Conservation (phyloP, 1,139 yeast species). For the Yamadazyma triangularis region DNA sequence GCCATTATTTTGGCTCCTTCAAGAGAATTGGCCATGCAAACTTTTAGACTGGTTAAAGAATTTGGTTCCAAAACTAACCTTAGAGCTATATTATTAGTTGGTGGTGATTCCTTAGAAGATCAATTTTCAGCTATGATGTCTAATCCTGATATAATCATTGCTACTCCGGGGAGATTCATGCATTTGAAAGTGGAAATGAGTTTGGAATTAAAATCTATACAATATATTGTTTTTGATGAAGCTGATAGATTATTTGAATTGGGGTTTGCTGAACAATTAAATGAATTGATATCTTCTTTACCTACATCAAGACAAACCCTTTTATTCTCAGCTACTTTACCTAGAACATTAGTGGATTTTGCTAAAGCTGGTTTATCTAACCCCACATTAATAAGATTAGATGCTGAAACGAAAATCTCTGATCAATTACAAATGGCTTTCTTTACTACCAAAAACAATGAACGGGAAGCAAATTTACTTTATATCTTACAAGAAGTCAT, state of each 20-base stretch:
- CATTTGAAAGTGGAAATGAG: conserved; percentile 96
- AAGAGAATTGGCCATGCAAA: conserved; percentile 91
- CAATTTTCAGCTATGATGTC: conserved; percentile 91
- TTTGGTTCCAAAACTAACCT: conserved; percentile 82
- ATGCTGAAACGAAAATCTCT: conserved; percentile 85
- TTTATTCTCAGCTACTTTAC: conserved; percentile 92
- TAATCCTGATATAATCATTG: conserved; percentile 91
- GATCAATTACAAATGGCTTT: conserved; percentile 91
- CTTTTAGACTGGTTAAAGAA: conserved; percentile 83
- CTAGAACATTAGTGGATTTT: conserved; percentile 86
- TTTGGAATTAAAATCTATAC: conserved; percentile 74
- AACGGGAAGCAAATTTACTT: conserved; percentile 84
- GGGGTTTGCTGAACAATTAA: conserved; percentile 94
- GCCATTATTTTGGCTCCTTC: conserved; percentile 87
- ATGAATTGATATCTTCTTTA: conserved; percentile 78
- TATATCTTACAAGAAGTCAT: conserved; percentile 77
- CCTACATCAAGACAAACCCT: conserved; percentile 84
- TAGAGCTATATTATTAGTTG: conserved; percentile 76
- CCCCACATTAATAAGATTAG: conserved; percentile 88
- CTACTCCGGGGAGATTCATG: conserved; percentile 96
- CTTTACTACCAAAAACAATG: conserved; percentile 73
- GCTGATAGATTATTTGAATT: conserved; percentile 96
- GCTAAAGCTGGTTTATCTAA: conserved; percentile 94
- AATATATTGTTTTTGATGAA: conserved; percentile 93
- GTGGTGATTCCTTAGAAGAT: conserved; percentile 97